Conservation (phyloP, 495 filamentous ascomycete genomes). For the Mytilinidion resinicola region DNA sequence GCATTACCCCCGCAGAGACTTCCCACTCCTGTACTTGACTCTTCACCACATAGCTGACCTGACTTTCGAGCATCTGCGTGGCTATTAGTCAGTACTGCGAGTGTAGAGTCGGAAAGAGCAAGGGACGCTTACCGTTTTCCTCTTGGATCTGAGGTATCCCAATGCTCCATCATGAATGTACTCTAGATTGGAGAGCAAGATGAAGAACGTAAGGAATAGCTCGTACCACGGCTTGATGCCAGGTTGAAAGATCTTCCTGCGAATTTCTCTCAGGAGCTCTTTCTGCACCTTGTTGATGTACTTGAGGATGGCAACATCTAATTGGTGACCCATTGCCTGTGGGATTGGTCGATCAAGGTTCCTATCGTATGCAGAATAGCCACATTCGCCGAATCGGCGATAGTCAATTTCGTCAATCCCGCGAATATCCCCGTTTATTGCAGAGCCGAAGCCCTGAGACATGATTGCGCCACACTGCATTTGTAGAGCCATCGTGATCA, state of each 20-base stretch:
- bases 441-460: constrained; percentile 26
- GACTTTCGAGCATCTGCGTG: constrained; percentile 9
- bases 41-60: constrained; percentile 18
- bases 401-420: constrained; percentile 18
- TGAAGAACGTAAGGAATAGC: constrained; percentile 20
- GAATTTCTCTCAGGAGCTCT: constrained; percentile 5
- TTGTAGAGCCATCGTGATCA: constrained; percentile 16
- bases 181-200: constrained; percentile 23
- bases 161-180: constrained; percentile 20
- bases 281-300: constrained; percentile 18
- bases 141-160: constrained; percentile 22
- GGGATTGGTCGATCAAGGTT: constrained; percentile 19
- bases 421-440: constrained; percentile 11
- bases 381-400: constrained; percentile 11
- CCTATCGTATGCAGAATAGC: constrained; percentile 25
- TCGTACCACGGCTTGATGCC: constrained; percentile 26
- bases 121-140: constrained; percentile 17
- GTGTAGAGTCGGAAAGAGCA: background rate
- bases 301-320: constrained; percentile 26
- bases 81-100: too few relatives aligned
- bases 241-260: constrained; percentile 9
- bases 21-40: constrained; percentile 22
- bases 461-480: constrained; percentile 20
- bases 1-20: constrained; percentile 1
- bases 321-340: constrained; percentile 19